A percentile compares a stretch with the other conserved stretches of the same genome.
These are phyloP conservation scores for Phytophthora citrophthora DNA, from an alignment of 352 stramenopile species.

Conservation along the genomic window DNA sequence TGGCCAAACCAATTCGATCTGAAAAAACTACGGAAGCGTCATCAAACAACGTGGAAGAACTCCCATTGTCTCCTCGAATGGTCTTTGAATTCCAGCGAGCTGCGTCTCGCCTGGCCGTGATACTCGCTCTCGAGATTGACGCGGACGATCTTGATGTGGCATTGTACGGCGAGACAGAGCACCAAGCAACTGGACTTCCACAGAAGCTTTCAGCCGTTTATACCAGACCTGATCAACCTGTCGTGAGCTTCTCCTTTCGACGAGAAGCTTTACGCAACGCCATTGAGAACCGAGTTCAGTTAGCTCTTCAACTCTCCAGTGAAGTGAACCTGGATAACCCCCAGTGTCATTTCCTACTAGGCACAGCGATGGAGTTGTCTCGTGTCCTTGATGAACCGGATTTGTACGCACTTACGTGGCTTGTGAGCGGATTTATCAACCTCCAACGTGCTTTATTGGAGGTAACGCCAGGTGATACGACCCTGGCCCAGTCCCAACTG, in stretches of 20 bases:
- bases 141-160: conserved; percentile 33
- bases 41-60: not conserved
- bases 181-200: conserved; percentile 1
- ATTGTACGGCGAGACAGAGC: conserved; percentile 33
- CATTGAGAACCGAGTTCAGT: conserved; percentile 43
- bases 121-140: conserved; percentile 36
- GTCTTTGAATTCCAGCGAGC: conserved; percentile 43
- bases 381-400: conserved; percentile 52
- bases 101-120: conserved; percentile 34
- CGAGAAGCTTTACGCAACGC: conserved; percentile 47
- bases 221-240: conserved; percentile 20
- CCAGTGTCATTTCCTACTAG: conserved; percentile 40
- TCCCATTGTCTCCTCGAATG: conserved; percentile 17
- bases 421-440: conserved; percentile 56
- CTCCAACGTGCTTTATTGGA: conserved; percentile 22
- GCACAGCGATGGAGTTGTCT: conserved; percentile 47
- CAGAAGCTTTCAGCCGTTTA: conserved; percentile 20
- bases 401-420: conserved; percentile 49
- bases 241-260: conserved; percentile 35
- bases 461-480: conserved; percentile 8
- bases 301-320: conserved; percentile 49
- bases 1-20: conserved; percentile 22
- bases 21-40: not conserved
- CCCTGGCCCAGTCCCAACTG: conserved; percentile 38
- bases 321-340: conserved; percentile 35